These are phyloP conservation scores for Ilyonectria robusta DNA, from an alignment of 2,329 filamentous ascomycete species.

Conservation along the genomic window DNA sequence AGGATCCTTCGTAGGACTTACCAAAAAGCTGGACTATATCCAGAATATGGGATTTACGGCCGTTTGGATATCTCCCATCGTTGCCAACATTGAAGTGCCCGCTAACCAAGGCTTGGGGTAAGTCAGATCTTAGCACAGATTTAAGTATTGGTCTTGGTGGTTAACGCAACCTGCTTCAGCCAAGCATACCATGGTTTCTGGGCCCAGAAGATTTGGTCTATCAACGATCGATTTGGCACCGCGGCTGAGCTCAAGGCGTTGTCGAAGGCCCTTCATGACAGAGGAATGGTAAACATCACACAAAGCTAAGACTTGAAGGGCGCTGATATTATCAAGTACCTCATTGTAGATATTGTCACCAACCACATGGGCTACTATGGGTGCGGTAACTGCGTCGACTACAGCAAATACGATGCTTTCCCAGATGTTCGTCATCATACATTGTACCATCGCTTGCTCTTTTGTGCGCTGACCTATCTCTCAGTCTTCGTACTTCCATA, in stretches of 20 bases:
- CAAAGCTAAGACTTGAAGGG: no score
- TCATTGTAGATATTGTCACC: slow-evolving; percentile 36
- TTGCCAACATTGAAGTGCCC: slow-evolving; percentile 32
- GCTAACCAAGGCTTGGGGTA: slow-evolving; percentile 21
- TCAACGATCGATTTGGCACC: slow-evolving; percentile 32
- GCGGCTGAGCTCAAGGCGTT: slow-evolving; percentile 31
- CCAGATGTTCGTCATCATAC: slow-evolving; percentile 8
- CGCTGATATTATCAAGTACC: slow-evolving; percentile 21
- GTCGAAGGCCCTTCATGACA: slow-evolving; percentile 32
- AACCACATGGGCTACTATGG: slow-evolving; percentile 37
- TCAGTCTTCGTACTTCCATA: slow-evolving; percentile 33
- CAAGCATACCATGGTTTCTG: slow-evolving; percentile 37
- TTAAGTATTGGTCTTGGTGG: not conserved
- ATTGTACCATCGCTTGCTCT: no score
- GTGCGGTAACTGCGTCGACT: slow-evolving; percentile 33
- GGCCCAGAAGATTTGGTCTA: slow-evolving; percentile 34
- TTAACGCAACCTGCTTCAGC: slow-evolving; percentile 1
- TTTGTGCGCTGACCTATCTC: not conserved
- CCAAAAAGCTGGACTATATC: slow-evolving; percentile 36
- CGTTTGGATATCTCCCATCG: slow-evolving; percentile 36
- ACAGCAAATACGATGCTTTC: slow-evolving; percentile 31
- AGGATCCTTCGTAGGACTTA: slow-evolving; percentile 30
- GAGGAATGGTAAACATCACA: slow-evolving; percentile 25
- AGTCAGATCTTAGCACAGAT: not conserved
- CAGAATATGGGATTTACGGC: slow-evolving; percentile 36